Evolutionary conservation across 768 basidiomycete genomes (phyloP).

Genomic region (Floccularia luteovirens): DNA sequence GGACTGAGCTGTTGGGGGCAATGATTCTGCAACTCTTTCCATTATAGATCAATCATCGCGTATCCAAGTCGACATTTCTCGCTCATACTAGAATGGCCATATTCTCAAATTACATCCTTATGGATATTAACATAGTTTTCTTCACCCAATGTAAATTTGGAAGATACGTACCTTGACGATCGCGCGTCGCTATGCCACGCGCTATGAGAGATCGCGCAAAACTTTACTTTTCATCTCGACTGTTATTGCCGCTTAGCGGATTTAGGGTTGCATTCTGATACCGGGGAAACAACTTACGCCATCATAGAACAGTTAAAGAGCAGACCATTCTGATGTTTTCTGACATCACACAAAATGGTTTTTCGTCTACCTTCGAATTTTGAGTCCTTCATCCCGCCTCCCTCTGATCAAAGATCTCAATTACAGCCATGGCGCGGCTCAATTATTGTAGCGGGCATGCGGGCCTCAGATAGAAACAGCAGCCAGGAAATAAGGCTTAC

Average conservation of each 20-base stretch:
- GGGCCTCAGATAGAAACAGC: conserved; percentile 36
- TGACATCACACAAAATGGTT: conserved; percentile 38
- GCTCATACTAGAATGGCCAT: conserved; percentile 10
- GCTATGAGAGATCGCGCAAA: conserved; percentile 21
- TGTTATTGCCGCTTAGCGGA: conserved; percentile 10
- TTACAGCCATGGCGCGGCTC: conserved; percentile 51
- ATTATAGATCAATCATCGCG: conserved; percentile 21
- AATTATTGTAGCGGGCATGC: conserved; percentile 42
- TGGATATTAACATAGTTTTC: conserved; percentile 7
- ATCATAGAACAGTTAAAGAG: conserved; percentile 32
- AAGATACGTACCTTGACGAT: conserved; percentile 23
- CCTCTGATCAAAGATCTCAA: conserved; percentile 33
- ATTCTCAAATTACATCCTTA: conserved; percentile 12
- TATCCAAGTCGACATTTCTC: conserved; percentile 20
- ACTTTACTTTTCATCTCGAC: conserved; percentile 10
- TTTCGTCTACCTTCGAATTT: conserved; percentile 58
- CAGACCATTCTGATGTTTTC: conserved; percentile 19
- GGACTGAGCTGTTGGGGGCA: neutral
- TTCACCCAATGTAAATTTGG: conserved; percentile 11
- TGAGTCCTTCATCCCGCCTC: conserved; percentile 50
- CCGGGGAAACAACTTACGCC: conserved; percentile 7
- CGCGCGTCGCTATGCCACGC: conserved; percentile 20
- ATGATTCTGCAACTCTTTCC: conserved; percentile 9
- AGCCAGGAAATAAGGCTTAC: conserved; percentile 50
- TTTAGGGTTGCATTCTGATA: conserved; percentile 5